phyloP scores from a whole-genome alignment of 768 basidiomycete genomes.

The Lyophyllum decastes region DNA sequence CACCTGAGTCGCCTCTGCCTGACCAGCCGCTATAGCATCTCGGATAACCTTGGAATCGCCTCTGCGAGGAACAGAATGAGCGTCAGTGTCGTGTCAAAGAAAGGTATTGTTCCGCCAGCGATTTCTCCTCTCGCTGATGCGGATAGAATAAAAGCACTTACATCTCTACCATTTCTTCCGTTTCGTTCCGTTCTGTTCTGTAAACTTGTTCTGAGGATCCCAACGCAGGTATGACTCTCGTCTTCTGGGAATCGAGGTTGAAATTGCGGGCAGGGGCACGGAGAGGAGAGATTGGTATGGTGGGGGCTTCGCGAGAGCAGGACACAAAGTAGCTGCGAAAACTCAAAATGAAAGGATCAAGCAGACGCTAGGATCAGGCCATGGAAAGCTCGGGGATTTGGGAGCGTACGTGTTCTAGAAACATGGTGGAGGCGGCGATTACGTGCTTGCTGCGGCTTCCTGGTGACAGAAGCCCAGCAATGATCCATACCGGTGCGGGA shows the following conservation, averaged over 20 bases:
- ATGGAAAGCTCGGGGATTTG: conserved; percentile 29
- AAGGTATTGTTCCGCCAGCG: conserved; percentile 1
- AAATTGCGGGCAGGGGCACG: background rate
- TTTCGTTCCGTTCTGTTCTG: background rate
- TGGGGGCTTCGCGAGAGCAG: conserved; percentile 9
- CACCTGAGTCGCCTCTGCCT: conserved; percentile 19
- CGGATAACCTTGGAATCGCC: conserved; percentile 24
- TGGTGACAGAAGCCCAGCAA: conserved; percentile 7
- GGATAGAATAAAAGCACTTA: conserved; percentile 12
- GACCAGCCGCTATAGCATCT: conserved; percentile 24
- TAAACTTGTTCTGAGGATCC: background rate
- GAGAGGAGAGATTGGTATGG: background rate
- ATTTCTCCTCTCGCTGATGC: background rate
- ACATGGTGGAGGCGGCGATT: conserved; percentile 16
- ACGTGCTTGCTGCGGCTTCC: conserved; percentile 13
- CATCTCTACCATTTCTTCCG: conserved; percentile 16
- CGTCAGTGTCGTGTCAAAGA: background rate
- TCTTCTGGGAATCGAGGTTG: conserved; percentile 5
- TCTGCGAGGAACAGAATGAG: conserved; percentile 16
- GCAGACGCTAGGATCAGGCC: conserved; percentile 18
- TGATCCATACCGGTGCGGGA: conserved; percentile 7
- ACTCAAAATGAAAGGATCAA: conserved; percentile 21
- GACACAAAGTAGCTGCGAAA: conserved; percentile 15
- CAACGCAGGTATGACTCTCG: background rate
- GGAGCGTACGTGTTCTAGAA: conserved; percentile 30